phyloP scores from a whole-genome alignment of 306 rosid species.

The Rosa rugosa region DNA sequence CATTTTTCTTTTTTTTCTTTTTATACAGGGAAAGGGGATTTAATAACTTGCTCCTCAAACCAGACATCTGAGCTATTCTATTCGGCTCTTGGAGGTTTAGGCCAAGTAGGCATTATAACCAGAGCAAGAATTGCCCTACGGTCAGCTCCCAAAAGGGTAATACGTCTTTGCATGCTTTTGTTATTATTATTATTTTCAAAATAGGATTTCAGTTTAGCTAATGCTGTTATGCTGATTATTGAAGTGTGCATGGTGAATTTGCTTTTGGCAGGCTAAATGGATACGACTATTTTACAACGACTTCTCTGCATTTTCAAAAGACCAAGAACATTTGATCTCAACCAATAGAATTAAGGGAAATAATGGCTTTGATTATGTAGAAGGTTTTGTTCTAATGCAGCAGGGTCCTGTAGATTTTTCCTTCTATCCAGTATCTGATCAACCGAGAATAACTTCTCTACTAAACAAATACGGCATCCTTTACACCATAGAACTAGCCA shows the following conservation, averaged over 20 bases:
- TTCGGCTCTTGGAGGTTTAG: slow-evolving; percentile 83
- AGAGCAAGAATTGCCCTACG: slow-evolving; percentile 80
- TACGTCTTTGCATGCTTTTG: background rate
- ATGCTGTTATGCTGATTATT: background rate
- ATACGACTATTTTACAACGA: slow-evolving; percentile 54
- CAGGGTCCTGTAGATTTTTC: slow-evolving; percentile 59
- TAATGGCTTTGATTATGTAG: slow-evolving; percentile 52
- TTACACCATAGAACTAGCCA: slow-evolving; percentile 57
- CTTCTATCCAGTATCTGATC: slow-evolving; percentile 53
- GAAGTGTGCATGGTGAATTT: background rate
- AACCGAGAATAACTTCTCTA: slow-evolving; percentile 49
- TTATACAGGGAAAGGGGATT: slow-evolving; percentile 62
- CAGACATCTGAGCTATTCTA: slow-evolving; percentile 55
- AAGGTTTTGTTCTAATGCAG: slow-evolving; percentile 59
- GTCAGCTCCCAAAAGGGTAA: slow-evolving; percentile 65
- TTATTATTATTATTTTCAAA: background rate
- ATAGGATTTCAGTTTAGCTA: background rate
- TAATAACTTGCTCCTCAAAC: slow-evolving; percentile 57
- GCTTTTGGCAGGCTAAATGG: slow-evolving; percentile 66
- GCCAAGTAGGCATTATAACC: slow-evolving; percentile 85
- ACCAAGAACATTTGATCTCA: slow-evolving; percentile 69
- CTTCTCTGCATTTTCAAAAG: slow-evolving; percentile 54
- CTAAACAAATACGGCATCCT: slow-evolving; percentile 49
- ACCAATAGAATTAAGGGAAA: slow-evolving; percentile 24
- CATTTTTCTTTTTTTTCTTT: background rate